phyloP scores from a whole-genome alignment of 2,329 filamentous ascomycete species.

The Chalaropsis thielavioides region DNA sequence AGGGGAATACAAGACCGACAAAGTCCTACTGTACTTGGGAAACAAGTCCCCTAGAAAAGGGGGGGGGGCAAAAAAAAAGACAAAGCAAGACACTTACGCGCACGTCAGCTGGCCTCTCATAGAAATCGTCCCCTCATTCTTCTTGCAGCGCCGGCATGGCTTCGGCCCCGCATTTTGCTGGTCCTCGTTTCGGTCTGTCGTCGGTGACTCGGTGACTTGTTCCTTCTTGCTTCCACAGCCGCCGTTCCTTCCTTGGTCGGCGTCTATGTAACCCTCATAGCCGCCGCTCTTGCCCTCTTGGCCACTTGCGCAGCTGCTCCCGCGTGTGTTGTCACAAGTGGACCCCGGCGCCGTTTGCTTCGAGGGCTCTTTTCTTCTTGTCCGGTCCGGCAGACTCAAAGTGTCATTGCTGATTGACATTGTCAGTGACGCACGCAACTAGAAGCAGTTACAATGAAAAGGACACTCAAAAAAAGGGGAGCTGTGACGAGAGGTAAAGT shows the following conservation, averaged over 20 bases:
- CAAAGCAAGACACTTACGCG: slow-evolving; percentile 19
- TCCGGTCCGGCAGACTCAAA: background rate
- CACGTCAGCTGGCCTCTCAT: slow-evolving; percentile 21
- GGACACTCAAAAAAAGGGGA: background rate
- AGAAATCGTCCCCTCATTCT: slow-evolving; percentile 11
- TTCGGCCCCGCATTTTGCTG: slow-evolving; percentile 10
- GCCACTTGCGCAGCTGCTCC: background rate
- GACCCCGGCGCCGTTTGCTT: background rate
- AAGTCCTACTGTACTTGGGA: background rate
- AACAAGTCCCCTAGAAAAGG: background rate
- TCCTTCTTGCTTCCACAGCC: slow-evolving; percentile 9
- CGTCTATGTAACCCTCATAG: background rate
- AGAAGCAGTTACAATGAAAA: background rate
- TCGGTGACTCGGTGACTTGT: background rate
- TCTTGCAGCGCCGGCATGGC: slow-evolving; percentile 15
- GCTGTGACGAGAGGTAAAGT: background rate
- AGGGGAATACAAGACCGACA: background rate
- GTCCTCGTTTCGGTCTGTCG: background rate
- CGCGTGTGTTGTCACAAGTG: background rate
- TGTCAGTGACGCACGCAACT: background rate
- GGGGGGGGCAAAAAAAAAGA: background rate
- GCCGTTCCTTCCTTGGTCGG: background rate
- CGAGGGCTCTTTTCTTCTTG: background rate
- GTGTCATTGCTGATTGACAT: background rate
- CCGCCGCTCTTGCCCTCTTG: background rate